These are phyloP conservation scores for Panaeolus cyanescens DNA, from an alignment of 768 basidiomycete genomes.

Conservation along the genomic window DNA sequence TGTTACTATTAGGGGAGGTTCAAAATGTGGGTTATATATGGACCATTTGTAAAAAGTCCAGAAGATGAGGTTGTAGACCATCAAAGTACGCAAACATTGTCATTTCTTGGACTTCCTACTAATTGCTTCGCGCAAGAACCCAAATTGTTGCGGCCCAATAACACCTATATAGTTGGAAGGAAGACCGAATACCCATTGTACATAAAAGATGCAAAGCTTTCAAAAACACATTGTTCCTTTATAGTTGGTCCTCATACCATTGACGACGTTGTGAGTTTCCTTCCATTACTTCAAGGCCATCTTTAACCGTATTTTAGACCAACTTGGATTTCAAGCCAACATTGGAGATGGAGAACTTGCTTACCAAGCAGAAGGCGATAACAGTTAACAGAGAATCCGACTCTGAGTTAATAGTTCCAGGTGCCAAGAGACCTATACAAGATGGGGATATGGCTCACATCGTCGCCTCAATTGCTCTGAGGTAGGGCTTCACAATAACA, in stretches of 20 bases:
- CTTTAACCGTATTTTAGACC: slow-evolving; percentile 33
- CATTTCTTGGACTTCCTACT: neutral
- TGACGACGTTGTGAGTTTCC: slow-evolving; percentile 57
- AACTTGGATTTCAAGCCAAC: slow-evolving; percentile 51
- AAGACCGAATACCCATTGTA: slow-evolving; percentile 49
- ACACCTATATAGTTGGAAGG: slow-evolving; percentile 56
- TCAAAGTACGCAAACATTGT: slow-evolving; percentile 15
- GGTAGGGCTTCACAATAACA: slow-evolving; percentile 37
- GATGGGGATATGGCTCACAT: slow-evolving; percentile 58
- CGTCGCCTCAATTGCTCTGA: slow-evolving; percentile 40
- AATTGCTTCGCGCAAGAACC: slow-evolving; percentile 20
- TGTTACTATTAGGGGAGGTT: neutral
- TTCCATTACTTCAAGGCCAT: neutral
- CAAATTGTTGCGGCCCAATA: slow-evolving; percentile 66
- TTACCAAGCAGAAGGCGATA: slow-evolving; percentile 49
- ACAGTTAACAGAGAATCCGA: slow-evolving; percentile 39
- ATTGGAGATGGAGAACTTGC: slow-evolving; percentile 48
- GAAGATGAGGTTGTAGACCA: slow-evolving; percentile 10
- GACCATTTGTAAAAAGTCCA: slow-evolving; percentile 19
- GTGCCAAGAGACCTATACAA: slow-evolving; percentile 41
- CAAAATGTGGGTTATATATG: slow-evolving; percentile 18
- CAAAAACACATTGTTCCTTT: slow-evolving; percentile 60
- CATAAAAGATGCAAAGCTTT: slow-evolving; percentile 65
- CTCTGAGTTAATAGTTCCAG: slow-evolving; percentile 29
- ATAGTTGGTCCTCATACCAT: slow-evolving; percentile 50